Evolutionary conservation across 768 basidiomycete species (phyloP).

Genomic region (Mycena filopes): DNA sequence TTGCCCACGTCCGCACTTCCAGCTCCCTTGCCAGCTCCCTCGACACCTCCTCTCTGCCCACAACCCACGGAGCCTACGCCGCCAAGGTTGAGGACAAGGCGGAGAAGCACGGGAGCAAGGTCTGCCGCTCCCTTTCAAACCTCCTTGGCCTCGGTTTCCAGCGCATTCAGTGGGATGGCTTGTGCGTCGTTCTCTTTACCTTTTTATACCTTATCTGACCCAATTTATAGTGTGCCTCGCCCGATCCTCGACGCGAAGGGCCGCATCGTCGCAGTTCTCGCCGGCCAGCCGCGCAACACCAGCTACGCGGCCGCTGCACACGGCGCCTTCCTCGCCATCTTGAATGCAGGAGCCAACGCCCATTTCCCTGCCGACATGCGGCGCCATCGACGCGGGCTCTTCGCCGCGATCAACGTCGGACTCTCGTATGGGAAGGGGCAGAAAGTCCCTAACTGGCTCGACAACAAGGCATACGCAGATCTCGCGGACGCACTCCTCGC

Average conservation of each 20-base stretch:
- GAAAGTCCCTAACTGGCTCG: too few species aligned
- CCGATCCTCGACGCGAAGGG: neutral
- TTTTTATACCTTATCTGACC: neutral
- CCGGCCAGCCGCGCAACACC: neutral
- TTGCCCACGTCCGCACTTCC: neutral
- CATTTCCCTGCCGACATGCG: neutral
- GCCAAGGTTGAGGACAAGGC: neutral
- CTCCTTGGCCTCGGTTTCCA: neutral
- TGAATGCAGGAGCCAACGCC: neutral
- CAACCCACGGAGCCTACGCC: neutral
- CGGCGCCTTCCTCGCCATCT: neutral
- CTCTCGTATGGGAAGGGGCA: constrained; percentile 37
- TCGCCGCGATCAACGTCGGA: constrained; percentile 18
- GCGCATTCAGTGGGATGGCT: neutral
- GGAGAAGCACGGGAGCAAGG: neutral
- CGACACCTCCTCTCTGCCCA: constrained; percentile 1
- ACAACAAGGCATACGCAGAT: neutral
- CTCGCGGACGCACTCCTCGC: constrained; percentile 7
- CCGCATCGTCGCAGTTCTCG: constrained; percentile 14
- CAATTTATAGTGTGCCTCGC: neutral
- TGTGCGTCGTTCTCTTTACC: neutral
- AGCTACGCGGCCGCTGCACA: neutral
- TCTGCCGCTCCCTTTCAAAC: neutral
- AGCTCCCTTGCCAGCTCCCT: neutral
- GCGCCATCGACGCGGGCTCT: constrained; percentile 1